A percentile compares a stretch with the other conserved stretches of the same genome.
Evolutionary conservation across 2,329 filamentous ascomycete species (phyloP).

Genomic region (Byssochlamys sp.): DNA sequence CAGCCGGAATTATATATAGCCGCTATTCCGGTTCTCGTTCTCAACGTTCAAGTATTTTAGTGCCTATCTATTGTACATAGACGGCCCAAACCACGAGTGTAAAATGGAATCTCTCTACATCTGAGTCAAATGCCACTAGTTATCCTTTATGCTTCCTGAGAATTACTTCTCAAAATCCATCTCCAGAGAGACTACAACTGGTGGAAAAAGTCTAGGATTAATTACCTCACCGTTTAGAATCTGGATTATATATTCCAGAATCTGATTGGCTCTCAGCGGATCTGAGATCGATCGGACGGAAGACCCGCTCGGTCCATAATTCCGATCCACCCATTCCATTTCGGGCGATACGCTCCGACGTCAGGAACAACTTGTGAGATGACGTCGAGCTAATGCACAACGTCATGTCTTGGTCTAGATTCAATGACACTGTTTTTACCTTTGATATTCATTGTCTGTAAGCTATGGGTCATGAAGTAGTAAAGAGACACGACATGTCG

Average conservation of each 20-base stretch:
- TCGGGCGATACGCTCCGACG: neutral
- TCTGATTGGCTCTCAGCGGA: neutral
- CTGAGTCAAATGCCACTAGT: no score
- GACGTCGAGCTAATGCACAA: neutral
- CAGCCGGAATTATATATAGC: no score
- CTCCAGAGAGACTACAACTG: no score
- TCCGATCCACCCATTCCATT: neutral
- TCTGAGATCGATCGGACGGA: neutral
- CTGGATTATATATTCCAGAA: neutral
- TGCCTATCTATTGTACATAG: no score
- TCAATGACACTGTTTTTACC: neutral
- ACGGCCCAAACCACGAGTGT: no score
- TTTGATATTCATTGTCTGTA: neutral
- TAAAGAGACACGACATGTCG: no score
- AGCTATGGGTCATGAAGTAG: neutral
- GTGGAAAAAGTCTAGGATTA: neutral
- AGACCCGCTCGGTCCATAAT: neutral
- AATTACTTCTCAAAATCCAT: no score
- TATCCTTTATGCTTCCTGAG: no score
- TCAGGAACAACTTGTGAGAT: neutral
- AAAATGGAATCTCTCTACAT: no score
- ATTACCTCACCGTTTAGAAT: neutral
- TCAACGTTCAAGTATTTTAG: no score
- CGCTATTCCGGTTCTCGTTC: no score
- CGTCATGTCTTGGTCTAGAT: neutral